Conservation (phyloP, 1,284 basidiomycete genomes). For the Coniferiporia sulphurascens region DNA sequence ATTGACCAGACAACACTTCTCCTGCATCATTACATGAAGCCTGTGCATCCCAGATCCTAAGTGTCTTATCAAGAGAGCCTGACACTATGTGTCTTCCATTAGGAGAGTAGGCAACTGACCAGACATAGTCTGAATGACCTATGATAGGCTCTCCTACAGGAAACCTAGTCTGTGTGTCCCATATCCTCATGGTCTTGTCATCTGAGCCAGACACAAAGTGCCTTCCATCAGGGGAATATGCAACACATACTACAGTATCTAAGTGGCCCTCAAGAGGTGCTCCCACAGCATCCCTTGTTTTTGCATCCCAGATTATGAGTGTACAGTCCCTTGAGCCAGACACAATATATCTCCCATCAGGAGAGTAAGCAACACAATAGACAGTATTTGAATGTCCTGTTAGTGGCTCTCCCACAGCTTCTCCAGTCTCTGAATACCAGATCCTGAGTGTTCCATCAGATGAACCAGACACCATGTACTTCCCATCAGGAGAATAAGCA, state of each 20-base stretch:
- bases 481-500: no score
- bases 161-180: no score
- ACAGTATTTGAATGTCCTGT: background rate
- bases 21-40: background rate
- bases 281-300: background rate
- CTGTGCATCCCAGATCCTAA: slow-evolving; percentile 13
- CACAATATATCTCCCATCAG: background rate
- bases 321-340: background rate
- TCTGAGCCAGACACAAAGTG: no score
- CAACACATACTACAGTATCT: background rate
- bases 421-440: no score
- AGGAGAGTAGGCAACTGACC: slow-evolving; percentile 13
- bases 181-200: no score
- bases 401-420: no score
- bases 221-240: no score
- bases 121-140: slow-evolving; percentile 4
- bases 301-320: background rate
- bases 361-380: background rate
- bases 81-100: slow-evolving; percentile 11
- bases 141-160: background rate
- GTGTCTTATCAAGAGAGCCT: slow-evolving; percentile 7
- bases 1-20: no score
- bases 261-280: slow-evolving; percentile 8
- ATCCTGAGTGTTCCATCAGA: no score
- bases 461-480: no score